Percentiles rank a stretch among this genome's conserved stretches.
Evolutionary conservation across 2,329 filamentous ascomycete species (phyloP).

Genomic region (Dendryphion nanum): DNA sequence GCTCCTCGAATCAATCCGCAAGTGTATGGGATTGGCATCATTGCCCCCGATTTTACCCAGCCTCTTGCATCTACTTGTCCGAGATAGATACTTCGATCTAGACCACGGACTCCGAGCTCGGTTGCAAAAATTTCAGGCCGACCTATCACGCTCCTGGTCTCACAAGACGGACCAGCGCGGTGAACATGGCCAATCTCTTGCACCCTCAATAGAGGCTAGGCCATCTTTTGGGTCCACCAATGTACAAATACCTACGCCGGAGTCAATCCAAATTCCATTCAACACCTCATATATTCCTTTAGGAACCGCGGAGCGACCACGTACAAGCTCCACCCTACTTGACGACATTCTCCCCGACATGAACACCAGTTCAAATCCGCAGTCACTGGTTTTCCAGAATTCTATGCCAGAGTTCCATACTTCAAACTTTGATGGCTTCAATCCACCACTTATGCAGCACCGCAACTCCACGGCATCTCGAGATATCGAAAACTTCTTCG

Average conservation of each 20-base stretch:
- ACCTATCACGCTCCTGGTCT: not conserved
- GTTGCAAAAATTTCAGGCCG: constrained; percentile 14
- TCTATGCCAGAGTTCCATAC: constrained; percentile 3
- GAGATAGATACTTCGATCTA: constrained; percentile 11
- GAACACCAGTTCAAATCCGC: constrained; percentile 6
- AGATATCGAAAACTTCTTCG: constrained; percentile 54
- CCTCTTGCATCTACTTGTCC: constrained; percentile 20
- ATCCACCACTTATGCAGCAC: constrained; percentile 20
- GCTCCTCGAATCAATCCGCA: constrained; percentile 22
- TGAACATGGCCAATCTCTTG: too few species aligned
- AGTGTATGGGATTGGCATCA: constrained; percentile 20
- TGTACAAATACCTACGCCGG: constrained; percentile 16
- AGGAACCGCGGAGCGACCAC: constrained; percentile 1
- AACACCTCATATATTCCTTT: constrained; percentile 7
- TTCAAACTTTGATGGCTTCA: constrained; percentile 5
- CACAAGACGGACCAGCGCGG: too few species aligned
- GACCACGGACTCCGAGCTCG: constrained; percentile 16
- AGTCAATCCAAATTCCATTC: constrained; percentile 16
- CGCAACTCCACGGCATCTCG: constrained; percentile 38
- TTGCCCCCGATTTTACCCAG: constrained; percentile 28
- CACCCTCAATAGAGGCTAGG: too few species aligned
- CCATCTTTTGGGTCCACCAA: constrained; percentile 1
- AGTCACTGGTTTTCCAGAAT: not conserved
- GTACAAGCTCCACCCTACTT: constrained; percentile 13
- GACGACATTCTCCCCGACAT: constrained; percentile 23